Evolutionary conservation across 2,329 filamentous ascomycete species (phyloP).

Genomic region (Phaeosphaeria sp.): DNA sequence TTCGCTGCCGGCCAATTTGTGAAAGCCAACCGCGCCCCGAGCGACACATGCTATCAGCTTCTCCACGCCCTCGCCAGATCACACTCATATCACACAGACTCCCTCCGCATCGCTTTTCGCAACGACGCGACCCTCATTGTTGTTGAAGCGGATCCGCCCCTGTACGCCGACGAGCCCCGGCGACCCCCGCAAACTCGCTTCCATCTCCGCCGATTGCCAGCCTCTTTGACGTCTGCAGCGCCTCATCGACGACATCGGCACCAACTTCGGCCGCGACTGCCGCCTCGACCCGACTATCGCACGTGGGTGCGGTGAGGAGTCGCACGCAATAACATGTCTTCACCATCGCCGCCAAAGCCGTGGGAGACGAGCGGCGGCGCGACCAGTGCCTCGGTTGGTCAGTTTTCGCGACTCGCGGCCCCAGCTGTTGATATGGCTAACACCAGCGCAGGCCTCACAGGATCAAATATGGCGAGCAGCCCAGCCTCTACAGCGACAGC

Average conservation of each 20-base stretch:
- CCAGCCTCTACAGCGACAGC: conserved; percentile 53
- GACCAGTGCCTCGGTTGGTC: conserved; percentile 49
- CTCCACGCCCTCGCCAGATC: background rate
- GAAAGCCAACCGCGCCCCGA: conserved; percentile 28
- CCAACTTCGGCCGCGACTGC: conserved; percentile 7
- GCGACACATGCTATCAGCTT: conserved; percentile 3
- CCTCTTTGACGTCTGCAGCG: conserved; percentile 21
- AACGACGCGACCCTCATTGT: background rate
- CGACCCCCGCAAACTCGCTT: conserved; percentile 33
- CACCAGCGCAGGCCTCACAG: conserved; percentile 38
- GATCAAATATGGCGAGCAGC: conserved; percentile 36
- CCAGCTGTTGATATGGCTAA: conserved; percentile 31
- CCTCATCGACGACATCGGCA: conserved; percentile 15
- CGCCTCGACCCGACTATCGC: conserved; percentile 11
- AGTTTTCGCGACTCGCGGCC: conserved; percentile 24
- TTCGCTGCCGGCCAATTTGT: conserved; percentile 23
- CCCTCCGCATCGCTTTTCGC: background rate
- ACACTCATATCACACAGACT: conserved; percentile 4
- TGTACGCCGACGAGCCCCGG: conserved; percentile 15
- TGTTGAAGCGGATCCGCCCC: conserved; percentile 20
- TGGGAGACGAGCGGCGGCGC: conserved; percentile 84
- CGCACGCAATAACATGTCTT: conserved; percentile 56
- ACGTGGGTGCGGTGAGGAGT: conserved; percentile 33
- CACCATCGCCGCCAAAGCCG: conserved; percentile 88
- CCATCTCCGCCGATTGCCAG: conserved; percentile 17